A percentile compares a stretch with the other conserved stretches of the same genome.
Evolutionary conservation across 257 asterid genomes (phyloP).

Genomic region (Buddleja alternifolia): DNA sequence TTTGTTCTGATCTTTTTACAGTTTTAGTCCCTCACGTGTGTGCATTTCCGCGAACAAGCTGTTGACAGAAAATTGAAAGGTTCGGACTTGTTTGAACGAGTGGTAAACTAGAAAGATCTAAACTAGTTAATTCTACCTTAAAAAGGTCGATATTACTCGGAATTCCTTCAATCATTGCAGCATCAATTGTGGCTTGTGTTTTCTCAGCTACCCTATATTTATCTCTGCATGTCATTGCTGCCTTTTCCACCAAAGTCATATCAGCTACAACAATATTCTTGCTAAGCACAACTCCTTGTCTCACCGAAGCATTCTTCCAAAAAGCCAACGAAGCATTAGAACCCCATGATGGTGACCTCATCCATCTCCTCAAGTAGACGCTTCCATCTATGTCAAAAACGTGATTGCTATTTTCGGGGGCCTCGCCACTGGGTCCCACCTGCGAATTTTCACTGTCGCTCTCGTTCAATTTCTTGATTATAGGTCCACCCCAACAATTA

Average conservation of each 20-base stretch:
- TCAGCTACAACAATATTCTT: conserved; percentile 81
- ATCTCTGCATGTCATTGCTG: conserved; percentile 72
- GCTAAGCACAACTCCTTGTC: conserved; percentile 72
- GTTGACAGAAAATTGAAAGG: too few relatives aligned
- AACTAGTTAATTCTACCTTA: conserved; percentile 56
- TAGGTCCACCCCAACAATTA: conserved; percentile 87
- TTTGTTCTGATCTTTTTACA: too few relatives aligned
- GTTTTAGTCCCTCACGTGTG: too few relatives aligned
- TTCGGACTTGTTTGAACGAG: too few relatives aligned
- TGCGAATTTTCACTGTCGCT: conserved; percentile 35
- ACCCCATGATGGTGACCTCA: conserved; percentile 85
- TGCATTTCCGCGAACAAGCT: too few relatives aligned
- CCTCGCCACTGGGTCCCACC: conserved; percentile 41
- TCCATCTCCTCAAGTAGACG: conserved; percentile 85
- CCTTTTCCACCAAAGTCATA: conserved; percentile 71
- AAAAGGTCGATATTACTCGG: conserved; percentile 97
- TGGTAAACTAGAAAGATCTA: too few relatives aligned
- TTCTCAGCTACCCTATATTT: conserved; percentile 73
- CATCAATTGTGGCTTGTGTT: conserved; percentile 95
- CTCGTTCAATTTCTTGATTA: conserved; percentile 45
- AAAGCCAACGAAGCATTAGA: conserved; percentile 73
- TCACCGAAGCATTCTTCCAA: conserved; percentile 60
- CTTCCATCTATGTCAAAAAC: conserved; percentile 85
- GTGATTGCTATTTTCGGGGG: conserved; percentile 49
- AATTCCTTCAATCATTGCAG: conserved; percentile 95